Base-by-base conservation (phyloP, 371 early-diverging fungal species). In the Rhizomucor pusillus region DNA sequence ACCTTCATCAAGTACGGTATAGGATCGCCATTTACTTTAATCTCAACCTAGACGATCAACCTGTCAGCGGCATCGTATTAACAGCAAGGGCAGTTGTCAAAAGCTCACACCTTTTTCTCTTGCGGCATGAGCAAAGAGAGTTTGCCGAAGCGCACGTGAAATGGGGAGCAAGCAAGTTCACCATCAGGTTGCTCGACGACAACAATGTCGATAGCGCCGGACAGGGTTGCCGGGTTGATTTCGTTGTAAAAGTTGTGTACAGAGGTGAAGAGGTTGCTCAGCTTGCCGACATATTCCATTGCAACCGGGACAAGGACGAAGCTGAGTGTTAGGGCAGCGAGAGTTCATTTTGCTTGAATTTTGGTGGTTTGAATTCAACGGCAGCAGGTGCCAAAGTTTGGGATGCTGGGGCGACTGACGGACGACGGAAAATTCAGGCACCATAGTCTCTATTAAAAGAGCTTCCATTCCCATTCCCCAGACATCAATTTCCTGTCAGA, bases 121-220 rank as follows among this genome's bases (percentile, higher is more conserved):
- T 63, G 53, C 80, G 89, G n/a, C 94, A 91, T 79, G 20, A 96
- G 82, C 43, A 97, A 82, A 52, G 91, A 90, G 10, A 98, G 78
- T 69, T 96, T 98, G 7, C 98, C 97, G 63, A 99, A 99, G 39
- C 98, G 84, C 19, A 98, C 95, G 66, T 99, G 98, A 63, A 97
- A 99, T 1, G 98, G 98, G 4, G 95, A 92, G 66, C 96, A 94
- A 18, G 79, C 69, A 20, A 94, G 74, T 25, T 82, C 81, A 12
- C 94, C 95, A 63, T 87, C 74, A 33, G 71, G 60, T 57, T 84
- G 87, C 61, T 93, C 84, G 18, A 96, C 91, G 12, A 95, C 98
- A 13, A 99, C 86, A 29, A 99, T 85, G 71, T 99, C 99, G 67
- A 97, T 97, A 41, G 98, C 97, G 24, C 99, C 99, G 13, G 94